These are phyloP conservation scores for Arxiozyma heterogenica DNA, from an alignment of 1,139 yeast genomes.

Conservation along the genomic window DNA sequence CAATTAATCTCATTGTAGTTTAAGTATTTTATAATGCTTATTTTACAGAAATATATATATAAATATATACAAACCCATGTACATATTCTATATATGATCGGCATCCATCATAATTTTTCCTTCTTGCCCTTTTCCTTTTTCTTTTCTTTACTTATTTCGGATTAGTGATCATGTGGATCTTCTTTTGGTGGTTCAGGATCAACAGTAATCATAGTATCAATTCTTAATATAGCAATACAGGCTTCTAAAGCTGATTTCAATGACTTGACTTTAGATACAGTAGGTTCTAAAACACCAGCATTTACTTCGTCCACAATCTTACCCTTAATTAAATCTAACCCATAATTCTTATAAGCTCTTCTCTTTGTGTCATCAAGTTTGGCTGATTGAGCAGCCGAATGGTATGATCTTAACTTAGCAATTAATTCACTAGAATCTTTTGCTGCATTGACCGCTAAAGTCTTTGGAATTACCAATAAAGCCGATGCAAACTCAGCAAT, in stretches of 20 bases:
- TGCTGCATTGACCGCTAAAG: slow-evolving; percentile 95
- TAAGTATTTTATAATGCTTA: background rate
- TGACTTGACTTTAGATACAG: slow-evolving; percentile 84
- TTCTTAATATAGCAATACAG: slow-evolving; percentile 92
- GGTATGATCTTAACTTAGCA: slow-evolving; percentile 92
- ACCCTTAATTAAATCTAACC: slow-evolving; percentile 85
- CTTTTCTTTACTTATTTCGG: background rate
- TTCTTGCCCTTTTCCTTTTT: background rate
- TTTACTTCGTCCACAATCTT: slow-evolving; percentile 78
- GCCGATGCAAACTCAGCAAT: slow-evolving; percentile 96
- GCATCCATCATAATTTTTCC: background rate
- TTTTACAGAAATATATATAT: background rate
- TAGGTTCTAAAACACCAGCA: slow-evolving; percentile 91
- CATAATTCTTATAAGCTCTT: slow-evolving; percentile 79
- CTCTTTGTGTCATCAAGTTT: slow-evolving; percentile 73
- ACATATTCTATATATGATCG: background rate
- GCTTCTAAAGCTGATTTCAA: slow-evolving; percentile 96
- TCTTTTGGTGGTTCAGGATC: slow-evolving; percentile 93
- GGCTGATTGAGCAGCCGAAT: slow-evolving; percentile 89
- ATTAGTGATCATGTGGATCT: slow-evolving; percentile 64
- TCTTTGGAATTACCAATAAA: slow-evolving; percentile 85
- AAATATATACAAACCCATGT: background rate
- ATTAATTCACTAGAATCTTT: slow-evolving; percentile 92
- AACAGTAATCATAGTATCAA: slow-evolving; percentile 96
- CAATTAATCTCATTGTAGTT: background rate